A percentile compares a stretch with the other conserved stretches of the same genome.
Evolutionary conservation across 2,329 filamentous ascomycete species (phyloP).

Genomic region (Colletotrichum acutatum): DNA sequence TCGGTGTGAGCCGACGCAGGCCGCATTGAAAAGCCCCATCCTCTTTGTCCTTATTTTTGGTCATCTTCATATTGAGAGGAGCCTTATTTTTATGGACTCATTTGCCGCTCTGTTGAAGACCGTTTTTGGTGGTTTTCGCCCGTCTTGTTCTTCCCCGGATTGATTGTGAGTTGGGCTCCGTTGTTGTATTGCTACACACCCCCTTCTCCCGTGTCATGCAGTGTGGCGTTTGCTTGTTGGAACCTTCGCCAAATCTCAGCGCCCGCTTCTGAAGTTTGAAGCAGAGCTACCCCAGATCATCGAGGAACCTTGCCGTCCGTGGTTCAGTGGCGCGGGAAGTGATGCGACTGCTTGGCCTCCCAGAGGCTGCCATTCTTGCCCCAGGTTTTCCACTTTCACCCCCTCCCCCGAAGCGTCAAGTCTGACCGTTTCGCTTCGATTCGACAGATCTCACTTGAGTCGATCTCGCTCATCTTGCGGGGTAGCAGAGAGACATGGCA

Average conservation of each 20-base stretch:
- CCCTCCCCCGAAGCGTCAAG: constrained; percentile 9
- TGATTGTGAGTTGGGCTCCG: neutral
- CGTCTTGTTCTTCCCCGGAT: neutral
- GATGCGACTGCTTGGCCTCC: constrained; percentile 24
- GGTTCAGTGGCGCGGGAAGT: constrained; percentile 18
- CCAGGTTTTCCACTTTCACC: constrained; percentile 14
- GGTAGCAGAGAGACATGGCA: neutral
- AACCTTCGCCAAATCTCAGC: too few species aligned
- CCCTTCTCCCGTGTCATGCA: neutral
- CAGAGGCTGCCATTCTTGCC: constrained; percentile 5
- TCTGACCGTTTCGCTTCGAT: constrained; percentile 27
- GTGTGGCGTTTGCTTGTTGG: constrained; percentile 6
- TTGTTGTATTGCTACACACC: neutral
- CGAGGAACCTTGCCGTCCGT: neutral
- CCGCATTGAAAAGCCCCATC: constrained; percentile 24
- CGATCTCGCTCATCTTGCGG: constrained; percentile 30
- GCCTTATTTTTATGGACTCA: neutral
- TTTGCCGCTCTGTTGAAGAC: neutral
- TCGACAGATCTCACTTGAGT: constrained; percentile 18
- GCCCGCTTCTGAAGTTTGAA: neutral
- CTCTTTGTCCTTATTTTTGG: constrained; percentile 12
- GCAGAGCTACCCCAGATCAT: constrained; percentile 12
- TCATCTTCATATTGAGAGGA: neutral
- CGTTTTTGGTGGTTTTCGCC: neutral
- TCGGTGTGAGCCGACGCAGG: constrained; percentile 14